Percentiles rank a stretch among this genome's conserved stretches.
Conservation (phyloP, 192 early-diverging fungal species). For the Helicostylum pulchrum region DNA sequence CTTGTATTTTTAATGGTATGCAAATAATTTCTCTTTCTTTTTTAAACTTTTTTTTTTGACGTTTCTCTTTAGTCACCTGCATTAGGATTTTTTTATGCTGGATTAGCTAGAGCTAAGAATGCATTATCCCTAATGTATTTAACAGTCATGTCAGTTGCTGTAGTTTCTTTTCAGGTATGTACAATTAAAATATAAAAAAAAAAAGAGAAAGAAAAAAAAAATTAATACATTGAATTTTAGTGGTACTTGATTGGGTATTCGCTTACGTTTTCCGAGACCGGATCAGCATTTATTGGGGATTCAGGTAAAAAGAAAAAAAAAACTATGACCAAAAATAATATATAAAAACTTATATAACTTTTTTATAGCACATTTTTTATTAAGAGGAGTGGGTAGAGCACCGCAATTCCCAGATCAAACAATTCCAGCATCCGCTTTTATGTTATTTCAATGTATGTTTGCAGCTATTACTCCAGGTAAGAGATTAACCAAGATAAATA, state of each 20-base stretch:
- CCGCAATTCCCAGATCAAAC: slow-evolving; percentile 56
- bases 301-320: slow-evolving; percentile 19
- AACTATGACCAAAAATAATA: slow-evolving; percentile 1
- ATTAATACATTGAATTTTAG: slow-evolving; percentile 28
- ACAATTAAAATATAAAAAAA: neutral
- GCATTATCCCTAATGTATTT: slow-evolving; percentile 76
- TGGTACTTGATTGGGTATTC: slow-evolving; percentile 75
- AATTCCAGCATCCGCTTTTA: slow-evolving; percentile 60
- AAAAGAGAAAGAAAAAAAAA: neutral
- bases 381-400: slow-evolving; percentile 53
- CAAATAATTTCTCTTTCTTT: neutral
- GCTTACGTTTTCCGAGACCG: slow-evolving; percentile 63
- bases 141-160: slow-evolving; percentile 64
- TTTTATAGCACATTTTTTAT: slow-evolving; percentile 50
- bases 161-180: slow-evolving; percentile 56
- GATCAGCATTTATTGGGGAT: slow-evolving; percentile 75
- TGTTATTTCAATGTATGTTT: slow-evolving; percentile 80
- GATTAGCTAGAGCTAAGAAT: slow-evolving; percentile 71
- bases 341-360: neutral
- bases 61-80: slow-evolving; percentile 48
- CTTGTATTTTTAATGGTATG: slow-evolving; percentile 68
- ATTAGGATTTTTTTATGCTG: slow-evolving; percentile 73
- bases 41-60: neutral
- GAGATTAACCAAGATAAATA: neutral
- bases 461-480: slow-evolving; percentile 61